phyloP scores from a whole-genome alignment of 1,284 basidiomycete species.

The Thecaphora thlaspeos region DNA sequence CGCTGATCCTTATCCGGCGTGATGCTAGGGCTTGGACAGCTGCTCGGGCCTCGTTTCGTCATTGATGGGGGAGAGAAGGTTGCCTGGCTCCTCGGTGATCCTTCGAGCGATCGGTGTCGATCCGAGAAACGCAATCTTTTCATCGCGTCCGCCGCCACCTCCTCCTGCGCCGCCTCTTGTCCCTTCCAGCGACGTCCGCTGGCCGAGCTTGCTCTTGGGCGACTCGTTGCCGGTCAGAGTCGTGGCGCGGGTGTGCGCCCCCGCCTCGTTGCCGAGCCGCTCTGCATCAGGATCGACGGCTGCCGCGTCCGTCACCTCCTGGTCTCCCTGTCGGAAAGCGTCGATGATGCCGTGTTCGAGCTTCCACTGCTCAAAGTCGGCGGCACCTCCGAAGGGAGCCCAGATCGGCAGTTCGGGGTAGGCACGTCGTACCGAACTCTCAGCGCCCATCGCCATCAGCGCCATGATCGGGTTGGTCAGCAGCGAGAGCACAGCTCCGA shows the following conservation, averaged over 20 bases:
- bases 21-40: no score
- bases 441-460: conserved; percentile 52
- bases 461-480: conserved; percentile 55
- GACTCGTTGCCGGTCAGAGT: no score
- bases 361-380: conserved; percentile 28
- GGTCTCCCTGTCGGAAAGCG: background rate
- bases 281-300: background rate
- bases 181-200: background rate
- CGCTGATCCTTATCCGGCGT: no score
- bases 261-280: no score
- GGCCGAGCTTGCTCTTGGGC: background rate
- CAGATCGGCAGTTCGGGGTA: conserved; percentile 40
- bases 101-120: conserved; percentile 9
- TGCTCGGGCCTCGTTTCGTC: no score
- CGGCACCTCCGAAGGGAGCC: conserved; percentile 24
- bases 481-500: conserved; percentile 44
- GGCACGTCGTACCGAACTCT: conserved; percentile 35
- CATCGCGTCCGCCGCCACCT: background rate
- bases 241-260: no score
- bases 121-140: background rate
- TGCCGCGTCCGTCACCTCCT: background rate
- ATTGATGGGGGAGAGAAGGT: background rate
- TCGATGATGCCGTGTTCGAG: conserved; percentile 19
- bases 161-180: background rate
- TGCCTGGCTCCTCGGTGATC: conserved; percentile 22